These are phyloP conservation scores for Suillus paluster DNA, from an alignment of 768 basidiomycete species.

Conservation along the genomic window DNA sequence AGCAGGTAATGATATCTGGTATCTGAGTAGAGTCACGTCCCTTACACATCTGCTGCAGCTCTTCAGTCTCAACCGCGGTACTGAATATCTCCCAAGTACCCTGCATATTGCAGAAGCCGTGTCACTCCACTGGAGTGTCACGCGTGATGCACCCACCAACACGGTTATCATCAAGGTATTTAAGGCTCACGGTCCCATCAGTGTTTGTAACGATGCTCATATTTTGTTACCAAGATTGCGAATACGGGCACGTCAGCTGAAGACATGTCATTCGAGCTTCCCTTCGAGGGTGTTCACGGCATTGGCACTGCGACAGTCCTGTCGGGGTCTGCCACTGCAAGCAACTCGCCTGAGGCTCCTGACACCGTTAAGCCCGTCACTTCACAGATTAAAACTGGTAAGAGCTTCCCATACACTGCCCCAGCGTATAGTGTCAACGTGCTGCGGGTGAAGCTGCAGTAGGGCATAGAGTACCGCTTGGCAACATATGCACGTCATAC, in stretches of 20 bases:
- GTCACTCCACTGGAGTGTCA: constrained; percentile 69
- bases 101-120: constrained; percentile 51
- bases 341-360: constrained; percentile 59
- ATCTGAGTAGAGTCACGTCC: neutral
- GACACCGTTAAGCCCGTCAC: constrained; percentile 51
- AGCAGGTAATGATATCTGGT: constrained; percentile 46
- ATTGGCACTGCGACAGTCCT: constrained; percentile 54
- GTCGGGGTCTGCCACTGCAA: constrained; percentile 51
- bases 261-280: constrained; percentile 54
- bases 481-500: neutral
- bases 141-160: constrained; percentile 32
- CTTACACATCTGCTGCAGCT: constrained; percentile 42
- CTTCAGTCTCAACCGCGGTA: constrained; percentile 65
- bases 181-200: neutral
- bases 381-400: constrained; percentile 49
- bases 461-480: neutral
- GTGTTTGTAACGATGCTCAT: neutral
- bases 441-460: constrained; percentile 11
- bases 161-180: constrained; percentile 62
- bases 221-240: constrained; percentile 45
- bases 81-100: constrained; percentile 66
- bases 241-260: constrained; percentile 51
- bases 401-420: constrained; percentile 58
- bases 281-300: constrained; percentile 51
- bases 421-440: constrained; percentile 51